Evolutionary conservation across 2,329 filamentous ascomycete genomes (phyloP).

Genomic region (Fusarium succisae): DNA sequence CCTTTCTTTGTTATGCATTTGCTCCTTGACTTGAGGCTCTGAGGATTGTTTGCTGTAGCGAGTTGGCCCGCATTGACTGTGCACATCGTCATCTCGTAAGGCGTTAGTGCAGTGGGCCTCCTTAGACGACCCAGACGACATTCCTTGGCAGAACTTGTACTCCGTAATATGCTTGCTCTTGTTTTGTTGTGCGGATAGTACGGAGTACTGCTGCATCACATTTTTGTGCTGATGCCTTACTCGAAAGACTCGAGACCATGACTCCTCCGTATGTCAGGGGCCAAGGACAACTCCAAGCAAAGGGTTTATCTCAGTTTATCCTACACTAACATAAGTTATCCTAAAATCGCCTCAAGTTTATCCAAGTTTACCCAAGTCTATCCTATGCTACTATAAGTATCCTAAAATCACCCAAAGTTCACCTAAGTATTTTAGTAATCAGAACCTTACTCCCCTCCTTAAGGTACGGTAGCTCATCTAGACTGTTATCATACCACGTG

Average conservation of each 20-base stretch:
- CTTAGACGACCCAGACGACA: background rate
- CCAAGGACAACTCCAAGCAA: background rate
- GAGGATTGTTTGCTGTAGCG: background rate
- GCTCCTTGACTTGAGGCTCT: background rate
- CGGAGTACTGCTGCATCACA: background rate
- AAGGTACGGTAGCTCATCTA: background rate
- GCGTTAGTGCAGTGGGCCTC: background rate
- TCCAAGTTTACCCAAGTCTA: background rate
- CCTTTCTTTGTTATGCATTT: background rate
- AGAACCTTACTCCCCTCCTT: too few relatives aligned
- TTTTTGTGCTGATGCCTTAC: background rate
- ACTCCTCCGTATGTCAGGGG: background rate
- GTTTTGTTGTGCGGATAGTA: too few relatives aligned
- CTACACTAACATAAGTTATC: background rate
- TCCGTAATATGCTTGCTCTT: too few relatives aligned
- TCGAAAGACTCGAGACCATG: background rate
- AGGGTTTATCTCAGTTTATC: background rate
- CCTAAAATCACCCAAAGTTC: too few relatives aligned
- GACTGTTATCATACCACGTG: background rate
- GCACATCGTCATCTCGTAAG: slow-evolving; percentile 1
- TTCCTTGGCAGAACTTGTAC: background rate
- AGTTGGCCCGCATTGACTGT: background rate
- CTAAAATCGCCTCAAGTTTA: background rate
- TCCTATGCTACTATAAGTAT: background rate
- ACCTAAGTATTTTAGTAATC: too few relatives aligned